Base-by-base conservation (phyloP, 2,329 filamentous ascomycete species). In the Colletotrichum aenigma region DNA sequence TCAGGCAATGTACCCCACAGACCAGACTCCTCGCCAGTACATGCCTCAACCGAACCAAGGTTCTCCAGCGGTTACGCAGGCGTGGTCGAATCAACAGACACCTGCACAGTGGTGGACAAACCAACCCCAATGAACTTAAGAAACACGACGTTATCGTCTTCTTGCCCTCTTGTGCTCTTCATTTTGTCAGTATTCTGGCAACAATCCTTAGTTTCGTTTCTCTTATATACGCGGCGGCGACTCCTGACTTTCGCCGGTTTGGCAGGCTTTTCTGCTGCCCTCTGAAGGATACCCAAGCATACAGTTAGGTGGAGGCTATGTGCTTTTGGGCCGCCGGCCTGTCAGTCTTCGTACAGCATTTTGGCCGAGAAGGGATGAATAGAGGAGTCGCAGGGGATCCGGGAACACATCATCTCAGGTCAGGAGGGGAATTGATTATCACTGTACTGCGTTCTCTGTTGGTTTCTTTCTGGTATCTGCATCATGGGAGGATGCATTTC, bases 1-100 rank as follows among this genome's bases (percentile, higher is more conserved):
- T 9, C 90, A 92, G 79, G 88, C 87, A 67, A 90, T 93, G 80
- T 93, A 92, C 78, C 85, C 90, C 21, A 85, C 91, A 32, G 92
- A 94, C 62, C 91, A 93, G 83, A 92, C 91, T 2, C 89, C 91
- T 6, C 87, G 92, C 68, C 90, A 93, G 81, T 94, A 93, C 85
- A 90, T 95, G 91, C 92, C 93, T 80, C 88, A 92, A 84, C 86
- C 89, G 83, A 84, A 89, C 79, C 84, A 92, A 6, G 85, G 84
- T 6, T 84, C 85, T 8, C 89, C 89, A 13, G 86, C 88, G 7
- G 88, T 88, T 26, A 87, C 88, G 3, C 90, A 91, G 76, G 82
- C 85, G 6, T 92, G 89, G 89, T 87, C 87, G 8, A 86, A 91
- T 48, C 92, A 93, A 79, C 92, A 93, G 79, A 92, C 92, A 74